These are phyloP conservation scores for Aegilops bicornis DNA, from an alignment of 176 grass and related monocot genomes.

Conservation along the genomic window DNA sequence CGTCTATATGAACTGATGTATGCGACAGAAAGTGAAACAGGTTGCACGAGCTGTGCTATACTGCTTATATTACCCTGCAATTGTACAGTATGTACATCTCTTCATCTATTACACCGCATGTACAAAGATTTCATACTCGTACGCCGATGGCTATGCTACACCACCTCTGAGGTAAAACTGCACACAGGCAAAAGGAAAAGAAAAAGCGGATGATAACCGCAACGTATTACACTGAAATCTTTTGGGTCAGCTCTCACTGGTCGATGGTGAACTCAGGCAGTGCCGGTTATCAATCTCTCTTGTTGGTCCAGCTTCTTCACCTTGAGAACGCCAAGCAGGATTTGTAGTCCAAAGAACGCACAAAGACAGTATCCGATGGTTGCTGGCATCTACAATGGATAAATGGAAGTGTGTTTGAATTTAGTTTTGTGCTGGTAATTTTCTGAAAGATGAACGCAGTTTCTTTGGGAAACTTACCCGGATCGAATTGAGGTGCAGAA, in stretches of 20 bases:
- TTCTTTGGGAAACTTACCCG: constrained; percentile 53
- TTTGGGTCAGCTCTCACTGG: constrained; percentile 4
- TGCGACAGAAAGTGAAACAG: background rate
- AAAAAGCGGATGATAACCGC: background rate
- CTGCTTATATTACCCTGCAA: constrained; percentile 21
- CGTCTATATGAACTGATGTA: background rate
- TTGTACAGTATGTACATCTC: constrained; percentile 51
- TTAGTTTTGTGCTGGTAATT: background rate
- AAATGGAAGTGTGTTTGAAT: constrained; percentile 17
- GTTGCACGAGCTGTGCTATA: constrained; percentile 9
- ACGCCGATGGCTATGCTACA: constrained; percentile 37
- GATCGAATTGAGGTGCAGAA: constrained; percentile 84
- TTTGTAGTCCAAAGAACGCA: constrained; percentile 81
- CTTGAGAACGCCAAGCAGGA: constrained; percentile 79
- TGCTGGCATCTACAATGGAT: constrained; percentile 62
- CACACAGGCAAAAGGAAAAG: constrained; percentile 2
- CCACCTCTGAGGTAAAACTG: constrained; percentile 16
- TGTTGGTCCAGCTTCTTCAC: constrained; percentile 86
- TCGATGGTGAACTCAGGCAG: constrained; percentile 46
- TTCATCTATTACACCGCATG: constrained; percentile 31
- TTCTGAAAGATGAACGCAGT: background rate
- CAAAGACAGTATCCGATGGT: constrained; percentile 58
- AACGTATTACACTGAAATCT: constrained; percentile 15
- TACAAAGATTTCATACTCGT: constrained; percentile 33
- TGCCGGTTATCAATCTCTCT: constrained; percentile 94